These are phyloP conservation scores for Neofusicoccum ribis DNA, from an alignment of 2,329 filamentous ascomycete species.

Conservation along the genomic window DNA sequence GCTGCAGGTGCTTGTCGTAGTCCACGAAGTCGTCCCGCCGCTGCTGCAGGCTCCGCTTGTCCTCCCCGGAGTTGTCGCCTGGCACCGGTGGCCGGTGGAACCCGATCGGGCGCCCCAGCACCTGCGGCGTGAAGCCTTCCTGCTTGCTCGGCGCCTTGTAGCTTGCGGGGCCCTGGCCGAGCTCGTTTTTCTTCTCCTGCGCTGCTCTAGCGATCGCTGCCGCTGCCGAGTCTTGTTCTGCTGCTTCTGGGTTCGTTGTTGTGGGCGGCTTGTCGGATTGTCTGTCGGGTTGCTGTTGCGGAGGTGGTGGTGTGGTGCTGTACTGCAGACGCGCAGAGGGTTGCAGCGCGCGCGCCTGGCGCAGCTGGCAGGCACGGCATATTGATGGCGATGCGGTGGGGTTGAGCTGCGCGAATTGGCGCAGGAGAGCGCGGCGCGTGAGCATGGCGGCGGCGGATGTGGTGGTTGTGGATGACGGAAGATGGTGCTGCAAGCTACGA, in stretches of 20 bases:
- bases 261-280: neutral
- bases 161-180: slow-evolving; percentile 9
- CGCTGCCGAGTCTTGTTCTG: neutral
- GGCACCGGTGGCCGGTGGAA: slow-evolving; percentile 69
- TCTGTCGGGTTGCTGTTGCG: neutral
- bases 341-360: neutral
- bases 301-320: neutral
- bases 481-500: neutral
- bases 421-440: neutral
- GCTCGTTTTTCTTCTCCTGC: slow-evolving; percentile 5
- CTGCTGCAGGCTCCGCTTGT: slow-evolving; percentile 66
- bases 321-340: neutral
- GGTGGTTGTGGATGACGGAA: neutral
- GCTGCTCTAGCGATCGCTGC: neutral
- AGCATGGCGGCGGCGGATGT: neutral
- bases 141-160: slow-evolving; percentile 21
- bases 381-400: neutral
- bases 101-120: slow-evolving; percentile 74
- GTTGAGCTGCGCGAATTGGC: neutral
- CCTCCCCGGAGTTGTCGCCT: slow-evolving; percentile 81
- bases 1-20: slow-evolving; percentile 79
- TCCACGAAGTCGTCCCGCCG: slow-evolving; percentile 78
- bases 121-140: slow-evolving; percentile 50
- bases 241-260: neutral
- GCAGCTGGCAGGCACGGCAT: slow-evolving; percentile 10